Conservation (phyloP, 345 rosid species). For the Brassica napus region DNA sequence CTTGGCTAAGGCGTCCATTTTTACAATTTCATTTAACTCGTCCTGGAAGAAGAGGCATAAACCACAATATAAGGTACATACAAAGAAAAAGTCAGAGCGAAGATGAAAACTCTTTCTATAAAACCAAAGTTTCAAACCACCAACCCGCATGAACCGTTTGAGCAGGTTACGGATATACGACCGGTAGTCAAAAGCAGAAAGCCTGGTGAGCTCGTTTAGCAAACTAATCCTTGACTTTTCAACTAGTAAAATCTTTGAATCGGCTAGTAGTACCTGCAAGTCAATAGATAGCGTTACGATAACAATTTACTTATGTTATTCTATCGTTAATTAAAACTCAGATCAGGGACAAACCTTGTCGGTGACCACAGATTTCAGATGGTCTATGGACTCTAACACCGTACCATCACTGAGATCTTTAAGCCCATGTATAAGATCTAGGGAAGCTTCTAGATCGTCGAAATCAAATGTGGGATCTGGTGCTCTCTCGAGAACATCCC, state of each 20-base stretch:
- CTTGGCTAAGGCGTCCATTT: slow-evolving; percentile 16
- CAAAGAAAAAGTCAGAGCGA: background rate
- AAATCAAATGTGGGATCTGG: background rate
- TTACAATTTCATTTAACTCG: background rate
- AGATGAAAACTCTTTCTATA: background rate
- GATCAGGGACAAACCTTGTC: background rate
- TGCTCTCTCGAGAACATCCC: slow-evolving; percentile 26
- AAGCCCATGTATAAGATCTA: slow-evolving; percentile 15
- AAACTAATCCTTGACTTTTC: background rate
- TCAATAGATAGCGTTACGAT: background rate
- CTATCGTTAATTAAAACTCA: background rate
- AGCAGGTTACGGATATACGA: background rate
- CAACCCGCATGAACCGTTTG: slow-evolving; percentile 6
- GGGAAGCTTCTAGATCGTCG: background rate
- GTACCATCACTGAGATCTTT: slow-evolving; percentile 12
- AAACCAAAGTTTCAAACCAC: slow-evolving; percentile 1
- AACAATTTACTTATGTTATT: background rate
- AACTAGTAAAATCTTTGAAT: slow-evolving; percentile 27
- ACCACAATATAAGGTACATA: background rate
- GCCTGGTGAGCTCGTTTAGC: background rate
- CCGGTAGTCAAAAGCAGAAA: slow-evolving; percentile 16
- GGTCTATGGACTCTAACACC: slow-evolving; percentile 1
- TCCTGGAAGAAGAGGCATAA: background rate
- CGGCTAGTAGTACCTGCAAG: background rate
- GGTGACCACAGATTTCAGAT: background rate